Evolutionary conservation across 2,329 filamentous ascomycete species (phyloP).

Genomic region (Pestalotiopsis sp.): DNA sequence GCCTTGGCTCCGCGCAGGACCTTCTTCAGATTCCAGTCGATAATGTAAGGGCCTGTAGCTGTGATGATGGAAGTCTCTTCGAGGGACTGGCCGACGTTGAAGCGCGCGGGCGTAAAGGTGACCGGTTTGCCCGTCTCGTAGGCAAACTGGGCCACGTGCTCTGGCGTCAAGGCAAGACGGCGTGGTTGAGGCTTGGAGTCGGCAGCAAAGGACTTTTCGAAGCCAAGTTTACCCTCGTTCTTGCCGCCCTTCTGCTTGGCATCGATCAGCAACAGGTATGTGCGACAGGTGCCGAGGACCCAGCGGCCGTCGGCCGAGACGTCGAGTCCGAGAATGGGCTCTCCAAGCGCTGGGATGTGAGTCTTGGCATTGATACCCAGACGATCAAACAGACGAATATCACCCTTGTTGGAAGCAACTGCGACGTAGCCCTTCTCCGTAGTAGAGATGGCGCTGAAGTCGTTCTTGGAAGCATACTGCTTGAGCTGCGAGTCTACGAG

Average conservation of each 20-base stretch:
- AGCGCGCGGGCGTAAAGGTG: slow-evolving; percentile 87
- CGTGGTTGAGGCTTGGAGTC: slow-evolving; percentile 92
- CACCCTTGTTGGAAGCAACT: slow-evolving; percentile 96
- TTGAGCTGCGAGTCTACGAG: slow-evolving; percentile 92
- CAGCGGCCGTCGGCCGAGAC: slow-evolving; percentile 94
- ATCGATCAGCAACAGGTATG: slow-evolving; percentile 93
- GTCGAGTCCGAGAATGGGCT: slow-evolving; percentile 92
- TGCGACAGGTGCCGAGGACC: slow-evolving; percentile 92
- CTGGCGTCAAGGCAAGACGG: slow-evolving; percentile 83
- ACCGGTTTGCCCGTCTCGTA: slow-evolving; percentile 90
- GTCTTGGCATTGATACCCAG: slow-evolving; percentile 98
- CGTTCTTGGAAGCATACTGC: slow-evolving; percentile 96
- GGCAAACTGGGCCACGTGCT: slow-evolving; percentile 95
- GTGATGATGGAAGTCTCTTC: slow-evolving; percentile 95
- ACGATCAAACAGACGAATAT: slow-evolving; percentile 94
- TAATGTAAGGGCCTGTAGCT: slow-evolving; percentile 92
- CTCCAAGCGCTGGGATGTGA: slow-evolving; percentile 90
- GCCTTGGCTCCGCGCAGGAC: slow-evolving; percentile 79
- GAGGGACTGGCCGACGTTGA: slow-evolving; percentile 83
- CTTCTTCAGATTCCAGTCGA: slow-evolving; percentile 96
- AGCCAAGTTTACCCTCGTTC: slow-evolving; percentile 97
- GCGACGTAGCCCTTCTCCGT: slow-evolving; percentile 97
- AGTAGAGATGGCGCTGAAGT: slow-evolving; percentile 91
- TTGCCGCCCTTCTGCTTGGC: slow-evolving; percentile 89
- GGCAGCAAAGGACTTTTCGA: slow-evolving; percentile 90